phyloP scores from a whole-genome alignment of 306 rosid genomes.

The Prunus mira region DNA sequence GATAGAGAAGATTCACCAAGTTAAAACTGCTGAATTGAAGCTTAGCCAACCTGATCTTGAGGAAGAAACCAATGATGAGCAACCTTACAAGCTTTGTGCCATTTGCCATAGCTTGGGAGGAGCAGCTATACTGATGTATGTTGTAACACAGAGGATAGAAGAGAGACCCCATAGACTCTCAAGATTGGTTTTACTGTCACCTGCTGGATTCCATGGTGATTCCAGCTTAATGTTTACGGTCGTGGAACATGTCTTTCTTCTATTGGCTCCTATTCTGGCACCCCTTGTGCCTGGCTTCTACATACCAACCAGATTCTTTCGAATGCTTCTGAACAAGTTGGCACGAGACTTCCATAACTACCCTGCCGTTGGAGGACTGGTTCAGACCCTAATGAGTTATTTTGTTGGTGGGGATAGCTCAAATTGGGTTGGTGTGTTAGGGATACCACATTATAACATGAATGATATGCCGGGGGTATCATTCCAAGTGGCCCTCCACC shows the following conservation, averaged over 20 bases:
- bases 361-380: constrained; percentile 92
- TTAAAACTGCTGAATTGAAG: constrained; percentile 70
- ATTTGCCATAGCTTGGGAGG: constrained; percentile 92
- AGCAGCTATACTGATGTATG: constrained; percentile 72
- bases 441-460: constrained; percentile 91
- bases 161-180: constrained; percentile 87
- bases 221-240: constrained; percentile 57
- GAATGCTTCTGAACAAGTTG: constrained; percentile 86
- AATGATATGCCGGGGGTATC: constrained; percentile 95
- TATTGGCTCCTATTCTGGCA: constrained; percentile 62
- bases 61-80: constrained; percentile 57
- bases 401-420: constrained; percentile 93
- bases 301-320: constrained; percentile 86
- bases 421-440: constrained; percentile 90
- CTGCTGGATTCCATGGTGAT: constrained; percentile 90
- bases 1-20: constrained; percentile 80
- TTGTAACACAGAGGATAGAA: constrained; percentile 54
- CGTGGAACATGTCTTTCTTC: constrained; percentile 45
- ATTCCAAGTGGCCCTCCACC: constrained; percentile 69
- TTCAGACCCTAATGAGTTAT: constrained; percentile 86
- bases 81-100: constrained; percentile 81
- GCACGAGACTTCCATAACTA: constrained; percentile 86
- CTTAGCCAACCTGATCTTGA: constrained; percentile 57
- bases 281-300: constrained; percentile 74
- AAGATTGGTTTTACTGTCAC: constrained; percentile 74